phyloP scores from a whole-genome alignment of 495 filamentous ascomycete species.

The Bathelium albidoporum region DNA sequence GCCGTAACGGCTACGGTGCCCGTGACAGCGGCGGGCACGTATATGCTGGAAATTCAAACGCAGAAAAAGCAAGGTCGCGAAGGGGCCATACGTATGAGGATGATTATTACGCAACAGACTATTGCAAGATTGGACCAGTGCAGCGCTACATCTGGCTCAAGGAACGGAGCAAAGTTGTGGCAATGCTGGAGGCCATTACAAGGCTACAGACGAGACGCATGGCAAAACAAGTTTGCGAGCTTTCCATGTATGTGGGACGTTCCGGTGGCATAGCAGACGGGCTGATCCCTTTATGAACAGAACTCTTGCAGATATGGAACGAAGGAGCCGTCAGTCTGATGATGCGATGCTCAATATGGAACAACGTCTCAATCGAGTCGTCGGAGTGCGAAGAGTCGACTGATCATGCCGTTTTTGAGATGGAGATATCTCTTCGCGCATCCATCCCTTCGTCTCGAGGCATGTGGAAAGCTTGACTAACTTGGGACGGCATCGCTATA shows the following conservation, averaged over 20 bases:
- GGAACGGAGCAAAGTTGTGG: slow-evolving; percentile 18
- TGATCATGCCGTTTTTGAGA: not conserved
- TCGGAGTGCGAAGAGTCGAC: slow-evolving; percentile 17
- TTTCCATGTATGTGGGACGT: slow-evolving; percentile 7
- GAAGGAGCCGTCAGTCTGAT: slow-evolving; percentile 7
- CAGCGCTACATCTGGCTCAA: slow-evolving; percentile 19
- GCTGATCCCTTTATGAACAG: slow-evolving; percentile 1
- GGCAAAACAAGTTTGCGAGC: slow-evolving; percentile 21
- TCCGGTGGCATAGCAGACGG: not conserved
- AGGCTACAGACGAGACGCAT: slow-evolving; percentile 22
- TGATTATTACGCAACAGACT: slow-evolving; percentile 16
- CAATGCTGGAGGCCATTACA: slow-evolving; percentile 15
- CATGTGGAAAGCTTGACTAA: no score
- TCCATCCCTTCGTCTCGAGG: no score
- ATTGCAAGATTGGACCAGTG: slow-evolving; percentile 13
- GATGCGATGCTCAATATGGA: slow-evolving; percentile 14
- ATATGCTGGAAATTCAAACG: slow-evolving; percentile 3
- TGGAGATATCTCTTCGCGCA: not conserved
- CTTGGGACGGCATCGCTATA: no score
- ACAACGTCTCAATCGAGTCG: slow-evolving; percentile 17
- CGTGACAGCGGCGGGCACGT: slow-evolving; percentile 2
- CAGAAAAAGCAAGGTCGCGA: not conserved
- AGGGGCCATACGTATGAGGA: slow-evolving; percentile 3
- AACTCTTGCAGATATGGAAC: slow-evolving; percentile 7
- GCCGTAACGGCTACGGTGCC: slow-evolving; percentile 8